phyloP scores from a whole-genome alignment of 441 rosid genomes.

The Mallotus japonicus region DNA sequence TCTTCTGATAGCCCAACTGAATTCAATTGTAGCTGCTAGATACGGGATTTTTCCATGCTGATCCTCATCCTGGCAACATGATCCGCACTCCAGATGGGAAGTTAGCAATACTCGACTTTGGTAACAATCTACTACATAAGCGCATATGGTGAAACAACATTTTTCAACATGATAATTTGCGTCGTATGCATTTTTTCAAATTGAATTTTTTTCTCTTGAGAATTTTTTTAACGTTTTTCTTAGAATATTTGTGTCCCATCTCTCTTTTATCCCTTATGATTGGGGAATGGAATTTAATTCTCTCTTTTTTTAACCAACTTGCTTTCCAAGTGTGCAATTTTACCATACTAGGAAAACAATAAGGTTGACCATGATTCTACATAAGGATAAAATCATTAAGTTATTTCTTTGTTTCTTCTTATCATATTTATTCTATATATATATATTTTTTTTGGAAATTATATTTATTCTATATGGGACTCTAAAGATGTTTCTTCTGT shows the following conservation, averaged over 20 bases:
- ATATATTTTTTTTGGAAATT: too few relatives aligned
- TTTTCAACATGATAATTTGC: conserved; percentile 10
- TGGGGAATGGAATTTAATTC: neutral
- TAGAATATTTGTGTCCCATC: neutral
- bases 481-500: conserved; percentile 24
- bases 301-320: neutral
- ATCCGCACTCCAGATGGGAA: conserved; percentile 98
- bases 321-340: too few relatives aligned
- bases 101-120: conserved; percentile 94
- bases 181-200: conserved; percentile 8
- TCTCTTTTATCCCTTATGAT: neutral
- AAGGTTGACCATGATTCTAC: too few relatives aligned
- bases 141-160: conserved; percentile 19
- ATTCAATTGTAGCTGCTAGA: conserved; percentile 73
- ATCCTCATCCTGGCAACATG: conserved; percentile 98
- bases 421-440: too few relatives aligned
- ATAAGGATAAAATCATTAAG: too few relatives aligned
- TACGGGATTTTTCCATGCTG: conserved; percentile 98
- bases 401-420: too few relatives aligned
- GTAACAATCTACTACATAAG: conserved; percentile 42
- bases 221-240: conserved; percentile 3
- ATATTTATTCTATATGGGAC: too few relatives aligned
- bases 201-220: too few relatives aligned
- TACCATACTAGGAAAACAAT: too few relatives aligned
- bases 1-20: conserved; percentile 13